Evolutionary conservation across 225 moss, liverwort and hornwort species (phyloP), one percentile per base, ranked within the genome.

Genomic region (Marchantia polymorpha): DNA sequence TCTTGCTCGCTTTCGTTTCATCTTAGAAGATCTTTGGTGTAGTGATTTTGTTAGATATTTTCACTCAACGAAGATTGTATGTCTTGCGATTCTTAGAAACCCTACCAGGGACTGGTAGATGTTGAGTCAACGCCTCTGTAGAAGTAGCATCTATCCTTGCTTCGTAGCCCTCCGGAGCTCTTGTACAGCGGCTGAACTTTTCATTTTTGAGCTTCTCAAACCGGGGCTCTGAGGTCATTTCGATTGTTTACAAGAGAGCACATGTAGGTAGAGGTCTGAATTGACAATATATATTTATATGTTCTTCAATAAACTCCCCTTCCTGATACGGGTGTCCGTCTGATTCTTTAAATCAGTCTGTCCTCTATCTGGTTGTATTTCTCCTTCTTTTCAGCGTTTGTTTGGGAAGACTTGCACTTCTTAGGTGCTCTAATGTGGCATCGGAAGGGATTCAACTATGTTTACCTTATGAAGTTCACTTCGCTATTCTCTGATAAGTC

Each of bases 31-130:
- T 81, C 79, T 39, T 30, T 79, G 81, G 53, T 76, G 82, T 72
- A 78, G 69, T 80, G 68, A 64, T 80, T 83, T 86, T 86, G 83
- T 86, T 75, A 78, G 83, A 69, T 60, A 71, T 80, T 78, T 79
- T 72, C 65, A 56, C 63, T 74, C 69, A 81, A 86, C 72, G 74
- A 80, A 86, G 77, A 39, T 80, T 76, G 78, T 75, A 69, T 69
- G 79, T 63, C 81, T 77, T 73, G 77, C 47, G 11, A 23, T 5
- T 12, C 23, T 23, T 20, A 20, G 27, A 64, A 11, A 23, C 12
- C 25, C 72, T 52, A 23, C n/a, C 26, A 53, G 25, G 73, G 53
- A 74, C 14, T 52, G 47, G 15, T 53, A 17, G 53, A 7, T 53
- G 52, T 54, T 26, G 13, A 27, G 27, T 54, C 16, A 52, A 74